Percentiles rank a stretch among this genome's conserved stretches.
phyloP scores from a whole-genome alignment of 345 rosid genomes.

The Eucalyptus tenuipes region DNA sequence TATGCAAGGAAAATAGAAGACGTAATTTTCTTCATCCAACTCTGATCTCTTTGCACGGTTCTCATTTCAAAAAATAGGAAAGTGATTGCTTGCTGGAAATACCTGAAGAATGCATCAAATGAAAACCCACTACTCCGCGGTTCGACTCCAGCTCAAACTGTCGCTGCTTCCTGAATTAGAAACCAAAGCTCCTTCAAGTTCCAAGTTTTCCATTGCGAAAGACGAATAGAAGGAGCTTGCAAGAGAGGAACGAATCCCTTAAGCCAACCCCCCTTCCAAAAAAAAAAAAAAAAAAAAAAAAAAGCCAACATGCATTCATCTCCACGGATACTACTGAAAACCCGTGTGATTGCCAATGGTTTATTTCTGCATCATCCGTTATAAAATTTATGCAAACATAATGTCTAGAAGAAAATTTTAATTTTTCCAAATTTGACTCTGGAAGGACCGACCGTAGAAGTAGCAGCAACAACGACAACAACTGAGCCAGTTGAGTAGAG shows the following conservation, averaged over 20 bases:
- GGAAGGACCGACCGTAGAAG: neutral
- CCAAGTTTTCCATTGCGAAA: neutral
- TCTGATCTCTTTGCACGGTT: neutral
- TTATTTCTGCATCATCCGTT: neutral
- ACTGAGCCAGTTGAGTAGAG: neutral
- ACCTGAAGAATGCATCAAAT: neutral
- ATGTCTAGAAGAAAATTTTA: too few relatives aligned
- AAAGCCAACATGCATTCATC: neutral
- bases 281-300: too few relatives aligned
- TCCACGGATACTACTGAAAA: neutral
- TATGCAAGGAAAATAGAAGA: neutral
- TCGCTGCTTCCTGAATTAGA: too few relatives aligned
- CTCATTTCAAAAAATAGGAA: fast-evolving
- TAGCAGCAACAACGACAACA: neutral
- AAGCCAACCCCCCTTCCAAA: neutral
- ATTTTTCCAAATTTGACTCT: neutral
- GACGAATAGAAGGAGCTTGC: neutral
- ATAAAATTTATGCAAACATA: too few relatives aligned
- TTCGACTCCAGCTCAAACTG: too few relatives aligned
- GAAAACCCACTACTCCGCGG: too few relatives aligned
- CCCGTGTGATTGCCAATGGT: neutral
- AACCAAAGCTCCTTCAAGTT: too few relatives aligned
- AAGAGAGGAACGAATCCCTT: neutral
- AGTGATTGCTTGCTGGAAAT: neutral
- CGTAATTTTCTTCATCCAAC: neutral